A percentile compares a stretch with the other conserved stretches of the same genome.
Evolutionary conservation across 2,329 filamentous ascomycete species (phyloP).

Genomic region (Hypoxylon sp.): DNA sequence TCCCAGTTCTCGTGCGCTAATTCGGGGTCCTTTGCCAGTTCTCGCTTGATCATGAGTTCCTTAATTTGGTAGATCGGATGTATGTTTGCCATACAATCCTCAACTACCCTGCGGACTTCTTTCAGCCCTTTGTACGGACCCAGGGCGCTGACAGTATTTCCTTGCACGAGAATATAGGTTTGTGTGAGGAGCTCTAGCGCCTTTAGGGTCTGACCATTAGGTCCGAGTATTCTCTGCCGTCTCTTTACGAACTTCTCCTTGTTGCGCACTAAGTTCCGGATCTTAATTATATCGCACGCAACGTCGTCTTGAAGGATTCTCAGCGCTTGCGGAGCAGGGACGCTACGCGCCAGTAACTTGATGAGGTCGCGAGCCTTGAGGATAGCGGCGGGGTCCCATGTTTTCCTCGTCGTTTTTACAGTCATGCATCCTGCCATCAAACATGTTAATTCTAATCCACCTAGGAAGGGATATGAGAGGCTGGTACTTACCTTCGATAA

Average conservation of each 20-base stretch:
- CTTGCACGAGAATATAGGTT: slow-evolving; percentile 95
- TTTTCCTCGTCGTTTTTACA: slow-evolving; percentile 93
- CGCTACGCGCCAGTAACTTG: slow-evolving; percentile 90
- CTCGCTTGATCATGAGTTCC: slow-evolving; percentile 80
- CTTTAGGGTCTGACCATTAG: slow-evolving; percentile 92
- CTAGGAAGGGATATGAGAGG: neutral
- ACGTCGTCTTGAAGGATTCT: slow-evolving; percentile 95
- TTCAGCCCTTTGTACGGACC: slow-evolving; percentile 94
- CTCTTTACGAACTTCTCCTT: slow-evolving; percentile 97
- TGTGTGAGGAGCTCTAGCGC: slow-evolving; percentile 92
- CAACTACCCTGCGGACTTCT: slow-evolving; percentile 88
- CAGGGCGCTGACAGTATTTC: slow-evolving; percentile 94
- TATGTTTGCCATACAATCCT: slow-evolving; percentile 97
- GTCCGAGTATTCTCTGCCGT: slow-evolving; percentile 91
- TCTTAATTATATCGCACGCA: slow-evolving; percentile 96
- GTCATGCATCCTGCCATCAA: slow-evolving; percentile 77
- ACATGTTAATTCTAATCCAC: slow-evolving; percentile 33
- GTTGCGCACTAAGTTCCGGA: slow-evolving; percentile 88
- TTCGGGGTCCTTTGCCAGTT: slow-evolving; percentile 89
- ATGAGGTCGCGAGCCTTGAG: slow-evolving; percentile 95
- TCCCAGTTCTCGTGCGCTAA: slow-evolving; percentile 94
- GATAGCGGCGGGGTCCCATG: slow-evolving; percentile 90
- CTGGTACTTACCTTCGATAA: slow-evolving; percentile 79
- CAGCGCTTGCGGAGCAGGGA: slow-evolving; percentile 92
- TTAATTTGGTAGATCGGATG: slow-evolving; percentile 88